Evolutionary conservation across 352 stramenopile species (phyloP).

Genomic region (Peronospora destructor): DNA sequence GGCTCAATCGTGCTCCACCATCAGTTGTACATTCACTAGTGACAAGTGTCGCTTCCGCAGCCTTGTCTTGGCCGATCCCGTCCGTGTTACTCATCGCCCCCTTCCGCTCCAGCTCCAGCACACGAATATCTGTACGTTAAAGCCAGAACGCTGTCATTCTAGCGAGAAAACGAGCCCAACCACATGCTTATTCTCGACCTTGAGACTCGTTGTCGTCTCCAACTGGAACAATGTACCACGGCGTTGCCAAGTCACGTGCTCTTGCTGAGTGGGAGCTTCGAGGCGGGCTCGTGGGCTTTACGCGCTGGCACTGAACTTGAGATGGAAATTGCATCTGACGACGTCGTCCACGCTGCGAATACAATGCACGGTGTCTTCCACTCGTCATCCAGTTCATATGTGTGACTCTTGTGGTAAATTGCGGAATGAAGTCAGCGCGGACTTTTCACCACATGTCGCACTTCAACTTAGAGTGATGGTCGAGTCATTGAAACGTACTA

Average conservation of each 20-base stretch:
- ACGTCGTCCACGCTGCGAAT: conserved; percentile 37
- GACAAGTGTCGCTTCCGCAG: neutral
- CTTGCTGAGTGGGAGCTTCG: conserved; percentile 13
- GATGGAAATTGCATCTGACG: conserved; percentile 49
- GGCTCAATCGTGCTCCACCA: neutral
- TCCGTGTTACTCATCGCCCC: conserved; percentile 6
- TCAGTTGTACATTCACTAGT: neutral
- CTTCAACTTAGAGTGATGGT: conserved; percentile 32
- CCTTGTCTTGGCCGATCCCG: neutral
- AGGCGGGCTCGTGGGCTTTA: conserved; percentile 11
- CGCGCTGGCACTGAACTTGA: conserved; percentile 34
- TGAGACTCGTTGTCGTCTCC: conserved; percentile 43
- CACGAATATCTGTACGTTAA: conserved; percentile 39
- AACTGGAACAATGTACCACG: conserved; percentile 56
- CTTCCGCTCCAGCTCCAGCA: conserved; percentile 40
- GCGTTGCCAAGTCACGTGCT: conserved; percentile 15
- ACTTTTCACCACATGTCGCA: conserved; percentile 1
- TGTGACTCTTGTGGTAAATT: conserved; percentile 16
- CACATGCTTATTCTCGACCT: conserved; percentile 16
- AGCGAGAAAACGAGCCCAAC: neutral
- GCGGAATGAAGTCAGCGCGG: conserved; percentile 15
- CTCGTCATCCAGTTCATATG: conserved; percentile 73
- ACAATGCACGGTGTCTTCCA: conserved; percentile 44
- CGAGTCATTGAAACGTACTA: neutral
- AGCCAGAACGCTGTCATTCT: conserved; percentile 2